A percentile compares a stretch with the other conserved stretches of the same genome.
Evolutionary conservation across 2,329 filamentous ascomycete species (phyloP).

Genomic region (Coniochaeta hoffmannii): DNA sequence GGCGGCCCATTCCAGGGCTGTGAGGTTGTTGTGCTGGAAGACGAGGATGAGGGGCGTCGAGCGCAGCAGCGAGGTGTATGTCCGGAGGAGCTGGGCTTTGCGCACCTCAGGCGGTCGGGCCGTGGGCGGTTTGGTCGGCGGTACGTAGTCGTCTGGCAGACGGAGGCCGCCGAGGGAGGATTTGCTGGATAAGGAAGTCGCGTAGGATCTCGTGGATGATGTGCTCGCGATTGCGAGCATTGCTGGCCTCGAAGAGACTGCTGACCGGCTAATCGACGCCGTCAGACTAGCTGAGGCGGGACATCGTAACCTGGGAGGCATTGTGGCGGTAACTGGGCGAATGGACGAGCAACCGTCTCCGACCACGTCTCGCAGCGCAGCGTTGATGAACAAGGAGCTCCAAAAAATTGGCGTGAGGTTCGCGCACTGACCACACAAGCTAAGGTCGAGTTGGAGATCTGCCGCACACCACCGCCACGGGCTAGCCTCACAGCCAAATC

Average conservation of each 20-base stretch:
- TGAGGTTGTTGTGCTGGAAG: constrained; percentile 66
- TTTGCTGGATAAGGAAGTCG: constrained; percentile 10
- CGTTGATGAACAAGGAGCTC: background rate
- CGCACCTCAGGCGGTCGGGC: constrained; percentile 79
- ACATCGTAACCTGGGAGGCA: constrained; percentile 20
- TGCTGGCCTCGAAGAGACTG: background rate
- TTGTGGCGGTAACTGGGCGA: constrained; percentile 5
- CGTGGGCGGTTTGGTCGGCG: constrained; percentile 75
- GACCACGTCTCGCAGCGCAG: background rate
- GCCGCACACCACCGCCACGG: background rate
- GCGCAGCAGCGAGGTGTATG: constrained; percentile 82
- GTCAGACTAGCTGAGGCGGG: constrained; percentile 13
- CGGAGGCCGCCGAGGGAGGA: constrained; percentile 14
- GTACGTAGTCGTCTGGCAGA: constrained; percentile 41
- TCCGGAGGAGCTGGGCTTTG: constrained; percentile 79
- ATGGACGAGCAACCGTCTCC: background rate
- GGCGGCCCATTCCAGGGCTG: constrained; percentile 65
- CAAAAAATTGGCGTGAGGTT: background rate
- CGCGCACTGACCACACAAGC: constrained; percentile 2
- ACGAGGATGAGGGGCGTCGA: constrained; percentile 79
- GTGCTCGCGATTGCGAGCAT: background rate
- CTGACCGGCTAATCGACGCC: background rate
- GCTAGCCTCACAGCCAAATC: too few relatives aligned
- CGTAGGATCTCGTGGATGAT: constrained; percentile 16
- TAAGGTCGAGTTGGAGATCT: background rate